Conservation (phyloP, 495 filamentous ascomycete genomes). For the Baudoinia panamericana region DNA sequence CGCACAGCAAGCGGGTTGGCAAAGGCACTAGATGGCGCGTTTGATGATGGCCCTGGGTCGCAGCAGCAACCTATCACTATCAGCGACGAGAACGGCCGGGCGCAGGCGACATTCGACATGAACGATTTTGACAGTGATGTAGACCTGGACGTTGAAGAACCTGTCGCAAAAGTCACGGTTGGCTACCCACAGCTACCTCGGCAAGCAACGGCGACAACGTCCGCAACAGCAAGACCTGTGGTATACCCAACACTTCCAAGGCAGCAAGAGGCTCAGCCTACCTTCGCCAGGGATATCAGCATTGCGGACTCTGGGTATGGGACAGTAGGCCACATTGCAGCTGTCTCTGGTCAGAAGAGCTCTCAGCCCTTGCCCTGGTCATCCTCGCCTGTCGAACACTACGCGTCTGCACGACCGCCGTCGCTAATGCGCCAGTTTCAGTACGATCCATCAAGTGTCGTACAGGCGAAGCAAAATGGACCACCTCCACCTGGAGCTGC, state of each 20-base stretch:
- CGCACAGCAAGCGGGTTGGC: slow-evolving; percentile 29
- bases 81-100: neutral
- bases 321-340: slow-evolving; percentile 19
- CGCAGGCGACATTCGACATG: slow-evolving; percentile 34
- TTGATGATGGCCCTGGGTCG: slow-evolving; percentile 21
- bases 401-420: slow-evolving; percentile 24
- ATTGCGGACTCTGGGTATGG: slow-evolving; percentile 16
- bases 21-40: slow-evolving; percentile 22
- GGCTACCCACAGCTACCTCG: slow-evolving; percentile 35
- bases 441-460: slow-evolving; percentile 1
- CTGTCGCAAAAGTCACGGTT: slow-evolving; percentile 28
- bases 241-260: slow-evolving; percentile 11
- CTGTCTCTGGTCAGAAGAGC: slow-evolving; percentile 38
- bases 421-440: neutral
- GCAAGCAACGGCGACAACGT: slow-evolving; percentile 22
- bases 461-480: slow-evolving; percentile 4
- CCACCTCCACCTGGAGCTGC: slow-evolving; percentile 22
- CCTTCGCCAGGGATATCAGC: neutral
- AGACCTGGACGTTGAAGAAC: slow-evolving; percentile 47
- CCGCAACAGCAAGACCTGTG: neutral
- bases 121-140: slow-evolving; percentile 60
- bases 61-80: slow-evolving; percentile 13
- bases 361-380: slow-evolving; percentile 45
- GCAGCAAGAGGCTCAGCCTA: slow-evolving; percentile 11
- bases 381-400: slow-evolving; percentile 45